Evolutionary conservation across 2,329 filamentous ascomycete species (phyloP), one percentile per base, ranked within the genome.

Genomic region (Coniochaeta sp.): DNA sequence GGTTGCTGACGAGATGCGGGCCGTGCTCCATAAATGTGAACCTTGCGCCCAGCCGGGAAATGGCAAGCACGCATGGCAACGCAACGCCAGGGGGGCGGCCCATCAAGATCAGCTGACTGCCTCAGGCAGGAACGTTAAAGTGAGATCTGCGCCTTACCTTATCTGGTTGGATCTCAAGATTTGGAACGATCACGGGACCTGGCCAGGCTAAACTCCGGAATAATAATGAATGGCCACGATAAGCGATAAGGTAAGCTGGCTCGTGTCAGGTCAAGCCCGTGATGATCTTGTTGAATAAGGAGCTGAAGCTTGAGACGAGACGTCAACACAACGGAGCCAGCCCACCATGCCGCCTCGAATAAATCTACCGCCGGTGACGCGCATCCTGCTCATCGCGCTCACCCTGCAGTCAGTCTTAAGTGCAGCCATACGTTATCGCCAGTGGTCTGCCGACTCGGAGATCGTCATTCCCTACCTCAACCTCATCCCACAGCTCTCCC

Each of bases 361-460:
- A 72, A 96, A 95, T 65, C 86, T 97, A 57, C 94, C 94, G 54
- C 92, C 94, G 27, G 82, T 96, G 60, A 97, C 94, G 47, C 86
- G 94, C 57, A 83, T 82, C 61, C 78, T 92, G 52, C 85, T 99
- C 61, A 81, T 87, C 64, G 78, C 79, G 54, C 79, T 96, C 53
- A 69, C 91, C 57, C 72, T 83, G 57, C 85, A 96, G 70, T 95
- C 91, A 50, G 72, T 94, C 60, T 77, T 96, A 63, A 94, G 91
- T 72, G 85, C 87, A 58, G 78, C 85, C 59, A 83, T 95, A 68
- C 82, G 89, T 52, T 87, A 87, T 64, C 78, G 81, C 55, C 81
- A 86, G 71, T 86, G 83, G 78, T 79, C 72, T 49, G 77, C 73
- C 63, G 74, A 81, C 67, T 79, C 73, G 61, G 76, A 78, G 65